Evolutionary conservation across 495 filamentous ascomycete species (phyloP).

Genomic region (Tuber calosporum): DNA sequence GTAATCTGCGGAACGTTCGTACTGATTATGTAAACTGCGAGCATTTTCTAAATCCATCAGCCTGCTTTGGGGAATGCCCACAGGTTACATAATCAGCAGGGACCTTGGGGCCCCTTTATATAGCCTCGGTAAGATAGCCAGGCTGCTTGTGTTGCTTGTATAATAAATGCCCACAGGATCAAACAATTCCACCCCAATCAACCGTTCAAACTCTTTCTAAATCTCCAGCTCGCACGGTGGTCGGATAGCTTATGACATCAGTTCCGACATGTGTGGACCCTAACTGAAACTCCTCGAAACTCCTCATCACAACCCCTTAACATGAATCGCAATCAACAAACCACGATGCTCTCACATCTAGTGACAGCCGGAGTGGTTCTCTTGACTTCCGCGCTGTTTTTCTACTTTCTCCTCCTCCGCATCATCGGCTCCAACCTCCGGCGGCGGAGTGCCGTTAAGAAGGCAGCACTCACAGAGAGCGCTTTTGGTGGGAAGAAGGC

Average conservation of each 20-base stretch:
- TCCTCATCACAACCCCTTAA: not conserved
- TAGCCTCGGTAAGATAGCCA: too few species aligned
- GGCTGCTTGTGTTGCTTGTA: too few species aligned
- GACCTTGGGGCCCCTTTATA: not conserved
- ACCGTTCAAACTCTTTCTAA: not conserved
- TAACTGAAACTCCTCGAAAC: not conserved
- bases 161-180: not conserved
- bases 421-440: slow-evolving; percentile 32
- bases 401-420: slow-evolving; percentile 36
- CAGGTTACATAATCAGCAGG: too few species aligned
- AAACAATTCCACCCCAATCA: not conserved
- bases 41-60: too few species aligned
- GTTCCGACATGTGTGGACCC: not conserved
- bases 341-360: not conserved
- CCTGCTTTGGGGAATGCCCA: too few species aligned
- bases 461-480: slow-evolving; percentile 8
- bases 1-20: too few species aligned
- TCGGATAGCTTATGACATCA: not conserved
- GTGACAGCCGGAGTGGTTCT: slow-evolving; percentile 10
- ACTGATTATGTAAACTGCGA: too few species aligned
- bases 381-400: slow-evolving; percentile 14
- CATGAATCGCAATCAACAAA: not conserved
- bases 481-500: slow-evolving; percentile 10
- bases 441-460: slow-evolving; percentile 30
- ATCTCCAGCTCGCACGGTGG: not conserved